Percentiles rank a stretch among this genome's conserved stretches.
Evolutionary conservation across 129 eudicot species (phyloP).

Genomic region (Arctium lappa): DNA sequence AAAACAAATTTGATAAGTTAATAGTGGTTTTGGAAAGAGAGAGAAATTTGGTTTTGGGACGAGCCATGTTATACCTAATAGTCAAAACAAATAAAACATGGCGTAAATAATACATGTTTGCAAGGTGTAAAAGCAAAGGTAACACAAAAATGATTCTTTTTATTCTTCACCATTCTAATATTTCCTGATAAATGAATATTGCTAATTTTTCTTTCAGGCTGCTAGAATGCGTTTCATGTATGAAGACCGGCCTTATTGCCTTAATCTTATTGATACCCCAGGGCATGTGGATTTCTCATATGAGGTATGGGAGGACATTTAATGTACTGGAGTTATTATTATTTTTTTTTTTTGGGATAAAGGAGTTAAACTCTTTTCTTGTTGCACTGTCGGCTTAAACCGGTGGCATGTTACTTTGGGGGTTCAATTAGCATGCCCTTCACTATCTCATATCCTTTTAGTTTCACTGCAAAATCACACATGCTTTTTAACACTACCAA

Average conservation of each 20-base stretch:
- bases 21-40: background rate
- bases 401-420: background rate
- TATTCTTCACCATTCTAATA: background rate
- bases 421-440: constrained; percentile 7
- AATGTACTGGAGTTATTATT: background rate
- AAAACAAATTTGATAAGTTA: background rate
- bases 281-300: constrained; percentile 99
- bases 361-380: background rate
- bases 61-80: constrained; percentile 5
- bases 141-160: constrained; percentile 8
- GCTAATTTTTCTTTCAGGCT: constrained; percentile 51
- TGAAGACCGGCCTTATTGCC: constrained; percentile 72
- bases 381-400: constrained; percentile 9
- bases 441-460: background rate
- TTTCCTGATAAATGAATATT: background rate
- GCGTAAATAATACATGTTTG: constrained; percentile 11
- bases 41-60: background rate
- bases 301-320: constrained; percentile 53
- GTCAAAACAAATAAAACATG: background rate
- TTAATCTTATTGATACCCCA: constrained; percentile 96
- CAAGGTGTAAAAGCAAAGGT: background rate
- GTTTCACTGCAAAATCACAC: background rate
- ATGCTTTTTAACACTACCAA: background rate
- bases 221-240: constrained; percentile 88
- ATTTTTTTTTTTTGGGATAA: background rate